These are phyloP conservation scores for Fusarium sp. DNA, from an alignment of 2,329 filamentous ascomycete species.

Conservation along the genomic window DNA sequence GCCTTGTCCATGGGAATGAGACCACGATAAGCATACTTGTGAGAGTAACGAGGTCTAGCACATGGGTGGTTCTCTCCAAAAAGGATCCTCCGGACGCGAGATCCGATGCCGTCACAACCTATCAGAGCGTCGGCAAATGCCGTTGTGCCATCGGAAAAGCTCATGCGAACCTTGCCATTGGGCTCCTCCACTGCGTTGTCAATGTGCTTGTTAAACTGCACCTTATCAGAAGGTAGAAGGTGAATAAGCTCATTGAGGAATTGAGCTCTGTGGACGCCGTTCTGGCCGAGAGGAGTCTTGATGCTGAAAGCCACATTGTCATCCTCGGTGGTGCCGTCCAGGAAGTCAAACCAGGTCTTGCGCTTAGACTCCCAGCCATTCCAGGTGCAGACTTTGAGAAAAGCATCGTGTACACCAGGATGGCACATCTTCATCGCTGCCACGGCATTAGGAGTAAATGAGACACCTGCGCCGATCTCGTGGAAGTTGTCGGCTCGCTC, in stretches of 20 bases:
- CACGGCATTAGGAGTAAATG: slow-evolving; percentile 60
- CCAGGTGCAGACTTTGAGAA: slow-evolving; percentile 36
- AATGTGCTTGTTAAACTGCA: slow-evolving; percentile 48
- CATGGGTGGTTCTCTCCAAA: slow-evolving; percentile 52
- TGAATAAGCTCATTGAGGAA: slow-evolving; percentile 52
- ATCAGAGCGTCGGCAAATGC: slow-evolving; percentile 55
- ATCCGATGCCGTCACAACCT: slow-evolving; percentile 73
- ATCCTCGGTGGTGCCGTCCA: slow-evolving; percentile 28
- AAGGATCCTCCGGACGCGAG: slow-evolving; percentile 57
- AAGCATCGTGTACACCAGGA: slow-evolving; percentile 47
- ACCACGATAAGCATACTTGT: slow-evolving; percentile 66
- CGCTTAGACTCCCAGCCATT: slow-evolving; percentile 35
- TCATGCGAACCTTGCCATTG: slow-evolving; percentile 39
- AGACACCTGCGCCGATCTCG: slow-evolving; percentile 61
- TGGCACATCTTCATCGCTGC: slow-evolving; percentile 53
- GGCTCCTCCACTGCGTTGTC: slow-evolving; percentile 42
- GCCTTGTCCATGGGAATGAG: slow-evolving; percentile 60
- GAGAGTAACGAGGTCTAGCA: slow-evolving; percentile 55
- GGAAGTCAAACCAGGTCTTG: slow-evolving; percentile 38
- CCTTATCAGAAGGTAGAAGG: slow-evolving; percentile 46
- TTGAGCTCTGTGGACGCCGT: slow-evolving; percentile 48
- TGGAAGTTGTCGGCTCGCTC: slow-evolving; percentile 53
- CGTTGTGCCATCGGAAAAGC: slow-evolving; percentile 51
- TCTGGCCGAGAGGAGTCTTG: slow-evolving; percentile 40
- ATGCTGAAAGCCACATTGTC: slow-evolving; percentile 19